Evolutionary conservation across 225 moss, liverwort and hornwort species (phyloP), one percentile per base, ranked within the genome.

Genomic region (Bryoerythrophyllum caledonicum): DNA sequence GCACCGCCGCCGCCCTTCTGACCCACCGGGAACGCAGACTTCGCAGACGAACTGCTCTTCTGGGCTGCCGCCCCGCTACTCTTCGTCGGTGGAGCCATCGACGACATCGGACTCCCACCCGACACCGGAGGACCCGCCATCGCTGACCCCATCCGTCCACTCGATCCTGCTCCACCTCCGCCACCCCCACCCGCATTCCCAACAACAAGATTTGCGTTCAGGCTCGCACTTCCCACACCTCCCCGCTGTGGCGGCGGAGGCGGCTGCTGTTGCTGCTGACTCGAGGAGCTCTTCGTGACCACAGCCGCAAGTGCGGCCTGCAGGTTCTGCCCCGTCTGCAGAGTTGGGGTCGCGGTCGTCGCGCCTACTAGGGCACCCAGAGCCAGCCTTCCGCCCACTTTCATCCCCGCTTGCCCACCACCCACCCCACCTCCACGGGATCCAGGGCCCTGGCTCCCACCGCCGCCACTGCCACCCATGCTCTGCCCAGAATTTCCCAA

Each of bases 291-390:
- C 74, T 90, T 95, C 24, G 90, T 88, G 76, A 93, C 87, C 20
- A 90, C 90, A 57, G 91, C 94, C 62, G 90, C 93, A 49, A 96
- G 90, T 37, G 90, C 87, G 24, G 83, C 88, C 80, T 96, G 92
- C 71, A 91, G 78, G 46, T 84, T 78, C 54, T 90, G 71, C 1
- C 86, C 88, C 35, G 87, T 5, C 32, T 3, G 80, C 60, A 88
- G 82, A 11, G 89, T 77, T 0, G 86, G 79, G 41, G 74, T 15
- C 41, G 77, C 82, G 35, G 87, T 74, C 57, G 92, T 74, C 60
- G 90, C 86, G 3, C 86, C 78, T 63, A 86, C 78, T 63, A 86
- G 56, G 6, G 85, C 74, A 27, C 88, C 92, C 28, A 88, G 38
- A 10, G 84, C 81, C 16, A 83, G 49, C 63, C 92, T 87, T 38